Conservation (phyloP, 768 basidiomycete genomes). For the Fomitopsis pulvina region DNA sequence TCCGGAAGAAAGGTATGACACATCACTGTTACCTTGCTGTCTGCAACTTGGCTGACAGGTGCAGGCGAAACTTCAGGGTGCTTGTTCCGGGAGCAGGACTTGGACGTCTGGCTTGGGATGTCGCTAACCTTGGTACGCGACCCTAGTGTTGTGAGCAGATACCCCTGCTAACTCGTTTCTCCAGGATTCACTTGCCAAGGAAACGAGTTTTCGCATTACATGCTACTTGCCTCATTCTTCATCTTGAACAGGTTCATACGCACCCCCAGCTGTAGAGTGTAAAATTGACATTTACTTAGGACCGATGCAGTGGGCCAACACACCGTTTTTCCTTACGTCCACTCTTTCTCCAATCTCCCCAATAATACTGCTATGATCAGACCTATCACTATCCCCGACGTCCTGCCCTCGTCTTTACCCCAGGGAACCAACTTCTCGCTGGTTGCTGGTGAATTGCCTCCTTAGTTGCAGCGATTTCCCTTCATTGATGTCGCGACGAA, state of each 20-base stretch:
- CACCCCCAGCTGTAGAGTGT: neutral
- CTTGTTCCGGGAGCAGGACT: constrained; percentile 90
- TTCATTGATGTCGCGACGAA: constrained; percentile 17
- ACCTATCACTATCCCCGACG: constrained; percentile 72
- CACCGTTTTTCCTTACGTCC: constrained; percentile 83
- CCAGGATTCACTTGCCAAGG: constrained; percentile 87
- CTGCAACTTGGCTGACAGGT: neutral
- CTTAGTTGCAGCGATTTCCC: neutral
- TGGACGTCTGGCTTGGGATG: constrained; percentile 82
- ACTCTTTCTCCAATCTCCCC: constrained; percentile 83
- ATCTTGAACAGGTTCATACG: constrained; percentile 72
- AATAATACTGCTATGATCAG: constrained; percentile 56
- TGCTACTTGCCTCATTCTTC: constrained; percentile 86
- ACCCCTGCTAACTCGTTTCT: neutral
- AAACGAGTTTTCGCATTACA: constrained; percentile 94
- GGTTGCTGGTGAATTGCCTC: constrained; percentile 58
- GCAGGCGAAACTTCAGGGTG: constrained; percentile 54
- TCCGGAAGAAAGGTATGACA: constrained; percentile 41
- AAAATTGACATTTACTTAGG: constrained; percentile 25
- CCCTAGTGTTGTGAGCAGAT: neutral
- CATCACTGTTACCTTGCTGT: neutral
- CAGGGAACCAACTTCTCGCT: constrained; percentile 66
- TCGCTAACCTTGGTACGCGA: constrained; percentile 65
- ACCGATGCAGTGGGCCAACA: constrained; percentile 63
- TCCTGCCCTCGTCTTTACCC: constrained; percentile 69